These are phyloP conservation scores for Wickerhamomyces queroliae DNA, from an alignment of 805 yeast species.

Conservation along the genomic window DNA sequence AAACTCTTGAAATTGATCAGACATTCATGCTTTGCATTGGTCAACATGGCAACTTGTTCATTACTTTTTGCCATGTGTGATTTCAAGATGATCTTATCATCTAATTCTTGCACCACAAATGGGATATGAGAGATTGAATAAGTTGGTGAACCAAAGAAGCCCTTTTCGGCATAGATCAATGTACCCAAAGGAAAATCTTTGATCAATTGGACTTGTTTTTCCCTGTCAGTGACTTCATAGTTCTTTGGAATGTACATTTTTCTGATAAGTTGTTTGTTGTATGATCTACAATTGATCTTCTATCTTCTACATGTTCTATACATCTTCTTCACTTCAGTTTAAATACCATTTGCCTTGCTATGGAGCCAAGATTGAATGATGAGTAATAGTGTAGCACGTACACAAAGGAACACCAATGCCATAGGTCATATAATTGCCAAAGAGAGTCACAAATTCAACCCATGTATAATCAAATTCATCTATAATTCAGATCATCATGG, in stretches of 20 bases:
- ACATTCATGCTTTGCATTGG: constrained; percentile 29
- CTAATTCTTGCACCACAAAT: constrained; percentile 36
- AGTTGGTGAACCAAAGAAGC: constrained; percentile 45
- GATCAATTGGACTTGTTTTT: constrained; percentile 35
- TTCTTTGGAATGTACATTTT: constrained; percentile 27
- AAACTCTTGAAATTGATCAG: constrained; percentile 47
- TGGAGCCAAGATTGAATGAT: too few species aligned
- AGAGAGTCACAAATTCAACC: too few species aligned
- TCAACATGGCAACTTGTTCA: constrained; percentile 41
- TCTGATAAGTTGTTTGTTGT: too few species aligned
- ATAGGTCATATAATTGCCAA: too few species aligned
- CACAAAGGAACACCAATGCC: too few species aligned
- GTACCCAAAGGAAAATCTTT: constrained; percentile 46
- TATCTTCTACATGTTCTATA: too few species aligned
- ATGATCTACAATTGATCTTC: too few species aligned
- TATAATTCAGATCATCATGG: too few species aligned
- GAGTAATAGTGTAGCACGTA: too few species aligned
- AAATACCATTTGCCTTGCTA: too few species aligned
- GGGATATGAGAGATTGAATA: constrained; percentile 58
- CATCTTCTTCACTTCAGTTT: too few species aligned
- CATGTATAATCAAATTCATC: too few species aligned
- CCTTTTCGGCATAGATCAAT: constrained; percentile 27
- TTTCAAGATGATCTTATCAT: constrained; percentile 34
- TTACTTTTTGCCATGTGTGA: constrained; percentile 53
- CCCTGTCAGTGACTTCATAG: constrained; percentile 26